phyloP scores from a whole-genome alignment of 129 eudicot species.

The Flaveria linearis region DNA sequence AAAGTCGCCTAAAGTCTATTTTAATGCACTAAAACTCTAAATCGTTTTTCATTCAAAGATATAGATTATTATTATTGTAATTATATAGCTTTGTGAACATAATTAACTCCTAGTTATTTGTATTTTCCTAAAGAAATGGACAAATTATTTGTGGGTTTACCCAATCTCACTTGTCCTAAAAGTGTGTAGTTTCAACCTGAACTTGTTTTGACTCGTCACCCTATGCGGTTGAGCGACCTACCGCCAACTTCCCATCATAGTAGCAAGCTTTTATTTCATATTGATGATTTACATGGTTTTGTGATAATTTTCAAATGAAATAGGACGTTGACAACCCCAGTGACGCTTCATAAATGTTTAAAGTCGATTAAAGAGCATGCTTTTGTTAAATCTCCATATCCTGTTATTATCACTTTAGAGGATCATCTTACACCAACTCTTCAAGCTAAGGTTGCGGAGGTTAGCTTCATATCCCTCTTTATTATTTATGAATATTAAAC shows the following conservation, averaged over 20 bases:
- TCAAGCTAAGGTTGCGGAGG: slow-evolving; percentile 93
- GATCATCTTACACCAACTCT: slow-evolving; percentile 89
- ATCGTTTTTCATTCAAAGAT: neutral
- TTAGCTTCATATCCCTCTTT: slow-evolving; percentile 33
- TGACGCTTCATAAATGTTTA: slow-evolving; percentile 65
- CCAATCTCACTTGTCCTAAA: neutral
- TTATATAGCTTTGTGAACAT: neutral
- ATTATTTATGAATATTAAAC: neutral
- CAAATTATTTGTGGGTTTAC: neutral
- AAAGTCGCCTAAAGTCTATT: neutral
- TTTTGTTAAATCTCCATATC: slow-evolving; percentile 73
- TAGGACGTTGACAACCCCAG: slow-evolving; percentile 87
- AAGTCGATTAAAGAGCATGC: slow-evolving; percentile 77
- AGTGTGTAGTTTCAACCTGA: neutral
- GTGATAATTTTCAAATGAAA: neutral
- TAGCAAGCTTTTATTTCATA: neutral
- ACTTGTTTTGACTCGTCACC: neutral
- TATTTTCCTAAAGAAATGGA: neutral
- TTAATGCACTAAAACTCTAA: neutral
- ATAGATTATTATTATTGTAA: neutral
- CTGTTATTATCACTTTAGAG: slow-evolving; percentile 83
- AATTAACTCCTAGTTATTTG: neutral
- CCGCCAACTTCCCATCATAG: neutral
- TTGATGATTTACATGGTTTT: slow-evolving; percentile 6
- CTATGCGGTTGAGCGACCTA: neutral